Evolutionary conservation across 2,329 filamentous ascomycete species (phyloP).

Genomic region (Exophiala alcalophila): DNA sequence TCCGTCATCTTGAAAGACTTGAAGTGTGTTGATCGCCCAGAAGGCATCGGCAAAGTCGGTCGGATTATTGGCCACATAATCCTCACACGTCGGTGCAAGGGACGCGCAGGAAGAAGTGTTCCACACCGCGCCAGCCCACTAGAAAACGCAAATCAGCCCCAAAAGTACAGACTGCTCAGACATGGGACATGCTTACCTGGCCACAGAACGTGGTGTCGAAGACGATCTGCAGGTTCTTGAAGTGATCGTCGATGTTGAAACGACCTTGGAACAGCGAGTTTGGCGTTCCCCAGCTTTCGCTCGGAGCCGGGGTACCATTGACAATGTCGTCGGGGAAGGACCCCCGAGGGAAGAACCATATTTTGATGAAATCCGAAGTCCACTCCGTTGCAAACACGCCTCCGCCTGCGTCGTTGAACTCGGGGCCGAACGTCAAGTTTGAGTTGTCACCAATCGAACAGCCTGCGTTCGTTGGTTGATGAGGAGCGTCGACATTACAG

Average conservation of each 20-base stretch:
- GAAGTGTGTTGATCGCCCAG: slow-evolving; percentile 71
- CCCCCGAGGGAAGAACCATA: slow-evolving; percentile 61
- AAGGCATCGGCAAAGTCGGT: slow-evolving; percentile 66
- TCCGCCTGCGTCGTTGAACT: slow-evolving; percentile 52
- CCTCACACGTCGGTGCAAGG: slow-evolving; percentile 63
- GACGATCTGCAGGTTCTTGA: slow-evolving; percentile 45
- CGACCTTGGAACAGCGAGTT: slow-evolving; percentile 42
- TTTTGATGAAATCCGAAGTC: slow-evolving; percentile 67
- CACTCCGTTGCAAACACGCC: slow-evolving; percentile 76
- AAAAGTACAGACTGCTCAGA: neutral
- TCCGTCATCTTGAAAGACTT: slow-evolving; percentile 53
- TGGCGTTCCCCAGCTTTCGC: slow-evolving; percentile 45
- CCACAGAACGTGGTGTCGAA: slow-evolving; percentile 58
- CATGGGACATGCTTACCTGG: slow-evolving; percentile 27
- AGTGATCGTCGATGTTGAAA: slow-evolving; percentile 44
- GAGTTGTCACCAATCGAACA: slow-evolving; percentile 40
- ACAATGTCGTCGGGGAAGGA: slow-evolving; percentile 47
- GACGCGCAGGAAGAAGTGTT: slow-evolving; percentile 49
- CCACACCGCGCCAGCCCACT: slow-evolving; percentile 27
- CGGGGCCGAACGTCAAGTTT: slow-evolving; percentile 47
- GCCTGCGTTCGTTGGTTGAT: slow-evolving; percentile 38
- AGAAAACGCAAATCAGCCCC: slow-evolving; percentile 1
- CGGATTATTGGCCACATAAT: slow-evolving; percentile 68
- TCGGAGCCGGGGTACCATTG: slow-evolving; percentile 43
- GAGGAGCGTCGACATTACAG: slow-evolving; percentile 48